These are phyloP conservation scores for Moesziomyces aphidis DNA, from an alignment of 1,284 basidiomycete genomes.

Conservation along the genomic window DNA sequence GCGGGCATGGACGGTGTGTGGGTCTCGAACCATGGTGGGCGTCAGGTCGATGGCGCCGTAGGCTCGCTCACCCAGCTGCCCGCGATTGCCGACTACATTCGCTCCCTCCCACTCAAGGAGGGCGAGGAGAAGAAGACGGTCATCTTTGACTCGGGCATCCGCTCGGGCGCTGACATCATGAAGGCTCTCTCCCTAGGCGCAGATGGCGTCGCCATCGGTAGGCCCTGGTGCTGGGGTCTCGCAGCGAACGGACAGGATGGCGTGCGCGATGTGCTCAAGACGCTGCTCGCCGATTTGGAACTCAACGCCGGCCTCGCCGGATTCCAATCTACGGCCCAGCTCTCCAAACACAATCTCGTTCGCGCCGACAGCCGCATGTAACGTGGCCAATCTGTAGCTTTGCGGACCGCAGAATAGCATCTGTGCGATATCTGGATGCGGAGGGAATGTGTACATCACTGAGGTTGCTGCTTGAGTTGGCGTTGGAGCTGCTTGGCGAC, in stretches of 20 bases:
- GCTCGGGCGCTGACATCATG: constrained; percentile 59
- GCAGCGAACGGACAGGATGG: constrained; percentile 57
- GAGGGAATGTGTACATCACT: not conserved
- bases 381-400: not conserved
- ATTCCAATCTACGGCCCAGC: constrained; percentile 21
- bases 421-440: not conserved
- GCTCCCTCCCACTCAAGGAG: constrained; percentile 22
- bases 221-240: constrained; percentile 63
- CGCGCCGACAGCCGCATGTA: constrained; percentile 28
- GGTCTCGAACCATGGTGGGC: constrained; percentile 65
- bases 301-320: constrained; percentile 38
- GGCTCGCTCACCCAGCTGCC: constrained; percentile 51
- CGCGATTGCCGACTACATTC: constrained; percentile 46
- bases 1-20: constrained; percentile 62
- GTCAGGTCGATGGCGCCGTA: constrained; percentile 63
- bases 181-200: constrained; percentile 63
- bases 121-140: constrained; percentile 47
- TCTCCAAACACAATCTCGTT: constrained; percentile 25
- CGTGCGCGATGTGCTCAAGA: constrained; percentile 54
- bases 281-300: constrained; percentile 59
- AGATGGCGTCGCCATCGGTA: constrained; percentile 59
- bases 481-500: constrained; percentile 73
- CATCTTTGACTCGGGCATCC: constrained; percentile 62
- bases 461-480: constrained; percentile 9
- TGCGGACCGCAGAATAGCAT: not conserved